phyloP scores from a whole-genome alignment of 1,284 basidiomycete genomes.

The Irpex rosettiformis region DNA sequence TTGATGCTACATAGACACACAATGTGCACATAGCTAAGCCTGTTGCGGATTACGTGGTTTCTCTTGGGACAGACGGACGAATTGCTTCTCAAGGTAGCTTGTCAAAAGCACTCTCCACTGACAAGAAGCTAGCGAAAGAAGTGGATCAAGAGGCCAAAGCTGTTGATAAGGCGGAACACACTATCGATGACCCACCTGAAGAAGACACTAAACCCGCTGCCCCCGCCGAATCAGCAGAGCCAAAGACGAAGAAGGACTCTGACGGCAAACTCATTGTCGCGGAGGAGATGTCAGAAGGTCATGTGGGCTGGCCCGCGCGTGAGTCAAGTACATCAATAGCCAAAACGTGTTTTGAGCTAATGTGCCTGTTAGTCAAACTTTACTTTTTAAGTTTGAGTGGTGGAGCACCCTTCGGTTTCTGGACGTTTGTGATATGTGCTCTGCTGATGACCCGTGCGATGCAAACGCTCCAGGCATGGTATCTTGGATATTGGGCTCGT shows the following conservation, averaged over 20 bases:
- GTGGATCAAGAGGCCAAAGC: constrained; percentile 38
- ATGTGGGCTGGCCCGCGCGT: constrained; percentile 46
- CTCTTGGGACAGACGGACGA: constrained; percentile 49
- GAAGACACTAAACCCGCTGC: constrained; percentile 28
- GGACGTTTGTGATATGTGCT: constrained; percentile 26
- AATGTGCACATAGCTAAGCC: constrained; percentile 55
- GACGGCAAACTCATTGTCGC: constrained; percentile 51
- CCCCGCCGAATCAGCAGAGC: constrained; percentile 14
- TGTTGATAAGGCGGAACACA: constrained; percentile 18
- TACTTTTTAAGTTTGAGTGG: constrained; percentile 32
- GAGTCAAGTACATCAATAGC: constrained; percentile 40
- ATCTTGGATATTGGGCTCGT: constrained; percentile 28
- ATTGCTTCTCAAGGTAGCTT: constrained; percentile 45
- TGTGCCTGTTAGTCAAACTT: constrained; percentile 26
- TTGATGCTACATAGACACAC: constrained; percentile 21
- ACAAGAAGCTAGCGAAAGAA: constrained; percentile 35
- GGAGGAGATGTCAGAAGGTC: constrained; percentile 58
- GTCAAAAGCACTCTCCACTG: constrained; percentile 38
- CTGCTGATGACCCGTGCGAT: constrained; percentile 20
- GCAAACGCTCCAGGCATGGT: constrained; percentile 21
- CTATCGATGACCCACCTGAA: constrained; percentile 15
- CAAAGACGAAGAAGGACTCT: not conserved
- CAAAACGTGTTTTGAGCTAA: too few species aligned
- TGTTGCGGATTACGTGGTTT: constrained; percentile 63
- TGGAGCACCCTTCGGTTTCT: constrained; percentile 28